Evolutionary conservation across 2,329 filamentous ascomycete species (phyloP).

Genomic region (Sclerotinia spermophila): DNA sequence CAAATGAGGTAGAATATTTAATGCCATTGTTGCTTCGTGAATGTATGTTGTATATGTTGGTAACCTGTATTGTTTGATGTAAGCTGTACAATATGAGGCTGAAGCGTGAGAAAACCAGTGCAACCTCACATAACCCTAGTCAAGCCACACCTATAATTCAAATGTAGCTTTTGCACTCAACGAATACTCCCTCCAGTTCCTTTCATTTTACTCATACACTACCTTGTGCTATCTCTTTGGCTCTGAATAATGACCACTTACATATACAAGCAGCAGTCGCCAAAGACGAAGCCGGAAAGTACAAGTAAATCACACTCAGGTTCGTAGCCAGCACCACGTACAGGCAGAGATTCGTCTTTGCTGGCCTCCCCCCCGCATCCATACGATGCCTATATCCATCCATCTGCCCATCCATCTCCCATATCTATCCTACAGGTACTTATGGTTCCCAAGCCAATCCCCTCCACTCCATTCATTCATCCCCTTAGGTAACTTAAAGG

Average conservation of each 20-base stretch:
- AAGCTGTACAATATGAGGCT: not conserved
- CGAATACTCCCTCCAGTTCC: not conserved
- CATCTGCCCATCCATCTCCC: not conserved
- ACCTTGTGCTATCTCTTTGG: slow-evolving; percentile 5
- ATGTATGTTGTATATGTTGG: not conserved
- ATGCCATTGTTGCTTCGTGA: not conserved
- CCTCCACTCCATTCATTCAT: not conserved
- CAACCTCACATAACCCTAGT: not conserved
- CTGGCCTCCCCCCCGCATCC: slow-evolving; percentile 7
- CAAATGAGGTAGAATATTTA: not conserved
- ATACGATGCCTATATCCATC: not conserved
- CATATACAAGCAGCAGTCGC: not conserved
- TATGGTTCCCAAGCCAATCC: not conserved
- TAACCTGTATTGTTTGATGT: too few species aligned
- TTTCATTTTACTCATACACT: not conserved
- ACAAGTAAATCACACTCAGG: not conserved
- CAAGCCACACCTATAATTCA: not conserved
- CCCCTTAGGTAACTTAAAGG: slow-evolving; percentile 1
- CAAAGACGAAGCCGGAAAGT: not conserved
- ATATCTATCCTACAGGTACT: not conserved
- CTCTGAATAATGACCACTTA: not conserved
- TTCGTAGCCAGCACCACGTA: slow-evolving; percentile 11
- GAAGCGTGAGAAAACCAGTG: not conserved
- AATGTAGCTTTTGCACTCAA: not conserved
- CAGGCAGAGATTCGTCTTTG: slow-evolving; percentile 9